A percentile compares a stretch with the other conserved stretches of the same genome.
These are phyloP conservation scores for Xylariaceae sp. DNA, from an alignment of 2,329 filamentous ascomycete genomes.

Conservation along the genomic window DNA sequence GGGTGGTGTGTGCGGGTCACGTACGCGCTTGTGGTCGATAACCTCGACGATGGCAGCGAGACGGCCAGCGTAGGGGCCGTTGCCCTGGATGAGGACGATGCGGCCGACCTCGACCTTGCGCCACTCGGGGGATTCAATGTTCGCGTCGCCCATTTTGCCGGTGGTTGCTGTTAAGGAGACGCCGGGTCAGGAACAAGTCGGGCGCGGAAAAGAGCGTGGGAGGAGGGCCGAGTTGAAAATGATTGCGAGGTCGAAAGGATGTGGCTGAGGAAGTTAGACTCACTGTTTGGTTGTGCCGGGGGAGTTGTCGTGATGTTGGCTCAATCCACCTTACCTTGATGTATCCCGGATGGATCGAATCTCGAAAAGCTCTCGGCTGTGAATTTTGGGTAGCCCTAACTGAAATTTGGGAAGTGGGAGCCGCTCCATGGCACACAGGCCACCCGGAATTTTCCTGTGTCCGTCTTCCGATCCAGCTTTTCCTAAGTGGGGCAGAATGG, in stretches of 20 bases:
- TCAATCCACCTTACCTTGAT: slow-evolving; percentile 21
- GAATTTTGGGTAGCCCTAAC: slow-evolving; percentile 19
- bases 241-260: background rate
- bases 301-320: slow-evolving; percentile 18
- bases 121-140: slow-evolving; percentile 78
- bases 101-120: slow-evolving; percentile 98
- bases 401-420: slow-evolving; percentile 12
- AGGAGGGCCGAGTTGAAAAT: background rate
- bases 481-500: no score
- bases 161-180: slow-evolving; percentile 37
- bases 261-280: slow-evolving; percentile 9
- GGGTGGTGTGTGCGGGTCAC: slow-evolving; percentile 33
- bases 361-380: slow-evolving; percentile 4
- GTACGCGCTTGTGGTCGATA: slow-evolving; percentile 99
- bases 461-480: no score
- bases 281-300: slow-evolving; percentile 17
- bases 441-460: no score
- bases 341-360: slow-evolving; percentile 14
- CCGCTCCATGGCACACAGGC: no score
- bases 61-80: slow-evolving; percentile 73
- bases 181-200: slow-evolving; percentile 16
- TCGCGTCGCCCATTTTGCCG: slow-evolving; percentile 74
- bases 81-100: slow-evolving; percentile 79
- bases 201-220: background rate
- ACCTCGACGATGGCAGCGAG: slow-evolving; percentile 97